These are phyloP conservation scores for Lentinula novae-zelandiae DNA, from an alignment of 1,284 basidiomycete genomes.

Conservation along the genomic window DNA sequence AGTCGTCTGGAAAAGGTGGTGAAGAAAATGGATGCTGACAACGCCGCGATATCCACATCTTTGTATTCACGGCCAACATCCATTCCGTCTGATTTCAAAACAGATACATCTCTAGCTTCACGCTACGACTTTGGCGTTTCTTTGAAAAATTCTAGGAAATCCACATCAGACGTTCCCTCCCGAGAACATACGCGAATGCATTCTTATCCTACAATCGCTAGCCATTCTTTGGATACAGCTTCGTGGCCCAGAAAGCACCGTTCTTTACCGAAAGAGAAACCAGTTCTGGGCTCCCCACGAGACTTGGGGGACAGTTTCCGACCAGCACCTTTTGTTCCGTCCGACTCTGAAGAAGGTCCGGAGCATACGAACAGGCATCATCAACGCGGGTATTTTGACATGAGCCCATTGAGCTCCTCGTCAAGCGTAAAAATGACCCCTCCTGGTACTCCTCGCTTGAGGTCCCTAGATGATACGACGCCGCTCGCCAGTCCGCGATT, in stretches of 20 bases:
- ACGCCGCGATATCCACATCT: conserved; percentile 21
- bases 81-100: conserved; percentile 25
- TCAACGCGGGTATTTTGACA: conserved; percentile 46
- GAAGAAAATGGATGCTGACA: conserved; percentile 29
- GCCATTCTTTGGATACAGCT: conserved; percentile 27
- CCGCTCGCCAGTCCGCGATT: conserved; percentile 17
- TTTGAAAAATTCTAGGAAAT: conserved; percentile 42
- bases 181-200: conserved; percentile 26
- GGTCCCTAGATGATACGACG: conserved; percentile 18
- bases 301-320: conserved; percentile 32
- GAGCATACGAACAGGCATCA: conserved; percentile 34
- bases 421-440: conserved; percentile 36
- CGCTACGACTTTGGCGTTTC: conserved; percentile 57
- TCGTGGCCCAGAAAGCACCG: conserved; percentile 30
- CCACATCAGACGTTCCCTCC: conserved; percentile 19
- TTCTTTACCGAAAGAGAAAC: conserved; percentile 12
- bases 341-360: conserved; percentile 27
- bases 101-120: conserved; percentile 34
- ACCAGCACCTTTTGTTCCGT: conserved; percentile 18
- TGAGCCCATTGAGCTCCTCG: conserved; percentile 19
- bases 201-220: conserved; percentile 30
- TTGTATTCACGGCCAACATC: conserved; percentile 13
- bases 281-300: conserved; percentile 37
- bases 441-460: conserved; percentile 33
- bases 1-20: conserved; percentile 56